Evolutionary conservation across 192 early-diverging fungal genomes (phyloP), one percentile per base, ranked within the genome.

Genomic region (Jimgerdemannia lactiflua): DNA sequence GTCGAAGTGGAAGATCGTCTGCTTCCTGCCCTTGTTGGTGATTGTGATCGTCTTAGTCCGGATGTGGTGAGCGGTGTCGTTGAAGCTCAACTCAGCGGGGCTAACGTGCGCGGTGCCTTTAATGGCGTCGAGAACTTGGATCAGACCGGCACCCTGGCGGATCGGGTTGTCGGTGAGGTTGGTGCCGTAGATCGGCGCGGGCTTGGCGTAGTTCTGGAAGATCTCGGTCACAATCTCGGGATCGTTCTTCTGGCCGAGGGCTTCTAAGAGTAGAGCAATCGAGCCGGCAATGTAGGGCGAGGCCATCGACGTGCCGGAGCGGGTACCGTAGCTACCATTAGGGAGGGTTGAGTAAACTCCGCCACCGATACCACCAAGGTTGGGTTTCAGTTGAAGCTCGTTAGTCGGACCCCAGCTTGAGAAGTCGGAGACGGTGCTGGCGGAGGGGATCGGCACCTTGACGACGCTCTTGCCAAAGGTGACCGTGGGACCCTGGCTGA

Each of bases 341-440:
- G 89, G 89, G 19, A 85, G 72, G 43, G 83, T 78, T n/a, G 89
- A 90, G 65, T 86, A 87, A 8, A 91, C 83, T 64, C 70, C 76
- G 17, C 85, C 86, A 70, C 89, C 89, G 41, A 84, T 76, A 70
- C 83, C 86, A 64, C 74, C 77, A 77, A 90, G 63, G 71, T 88
- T 80, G 39, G 86, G 86, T 73, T 88, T 88, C 44, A 86, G 39
- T 19, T 87, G 78, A 65, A 96, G 80, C 69, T 94, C 88, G 42
- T 84, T 84, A 64, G 87, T 90, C 0, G 92, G 89, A 20, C 96
- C 96, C 75, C 87, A 87, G 39, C 91, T 92, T 9, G 92, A 92
- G 73, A 93, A 95, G 54, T 70, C 67, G 18, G 94, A 95, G 4
- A 94, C 77, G 42, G 82, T 90, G 44, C 89, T 89, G 42, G 87